Evolutionary conservation across 2,329 filamentous ascomycete genomes (phyloP).

Genomic region (Pyricularia grisea): DNA sequence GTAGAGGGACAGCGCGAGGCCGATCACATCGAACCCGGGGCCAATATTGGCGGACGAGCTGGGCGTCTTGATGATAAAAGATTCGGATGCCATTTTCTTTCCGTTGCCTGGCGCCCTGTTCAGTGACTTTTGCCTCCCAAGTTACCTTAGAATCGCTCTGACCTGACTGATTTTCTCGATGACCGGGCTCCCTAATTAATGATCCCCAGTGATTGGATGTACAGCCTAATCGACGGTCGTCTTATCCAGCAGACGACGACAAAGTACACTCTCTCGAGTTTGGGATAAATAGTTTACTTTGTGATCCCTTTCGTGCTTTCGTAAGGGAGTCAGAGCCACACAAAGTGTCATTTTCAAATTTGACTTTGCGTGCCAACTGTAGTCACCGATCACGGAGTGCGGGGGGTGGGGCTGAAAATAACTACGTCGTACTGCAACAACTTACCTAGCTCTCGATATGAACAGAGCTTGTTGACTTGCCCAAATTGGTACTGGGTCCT

Average conservation of each 20-base stretch:
- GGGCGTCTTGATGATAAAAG: constrained; percentile 68
- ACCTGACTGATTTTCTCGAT: background rate
- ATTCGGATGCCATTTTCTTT: constrained; percentile 27
- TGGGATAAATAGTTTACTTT: background rate
- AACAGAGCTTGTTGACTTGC: background rate
- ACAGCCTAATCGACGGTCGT: background rate
- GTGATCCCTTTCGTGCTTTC: background rate
- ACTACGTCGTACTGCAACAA: background rate
- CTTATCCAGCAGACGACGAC: too few species aligned
- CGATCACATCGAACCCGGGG: constrained; percentile 95
- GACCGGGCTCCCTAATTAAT: background rate
- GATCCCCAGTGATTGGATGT: background rate
- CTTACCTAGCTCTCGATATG: background rate
- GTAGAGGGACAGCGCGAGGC: constrained; percentile 87
- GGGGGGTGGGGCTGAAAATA: constrained; percentile 1
- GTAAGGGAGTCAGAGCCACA: background rate
- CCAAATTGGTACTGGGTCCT: background rate
- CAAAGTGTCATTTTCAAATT: background rate
- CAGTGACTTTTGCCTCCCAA: background rate
- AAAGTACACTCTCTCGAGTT: background rate
- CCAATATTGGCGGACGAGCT: constrained; percentile 97
- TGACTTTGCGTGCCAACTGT: background rate
- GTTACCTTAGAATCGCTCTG: background rate
- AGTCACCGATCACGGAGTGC: constrained; percentile 2
- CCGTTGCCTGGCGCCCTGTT: background rate